These are phyloP conservation scores for Taphrina confusa DNA, from an alignment of 1,139 yeast genomes.

Conservation along the genomic window DNA sequence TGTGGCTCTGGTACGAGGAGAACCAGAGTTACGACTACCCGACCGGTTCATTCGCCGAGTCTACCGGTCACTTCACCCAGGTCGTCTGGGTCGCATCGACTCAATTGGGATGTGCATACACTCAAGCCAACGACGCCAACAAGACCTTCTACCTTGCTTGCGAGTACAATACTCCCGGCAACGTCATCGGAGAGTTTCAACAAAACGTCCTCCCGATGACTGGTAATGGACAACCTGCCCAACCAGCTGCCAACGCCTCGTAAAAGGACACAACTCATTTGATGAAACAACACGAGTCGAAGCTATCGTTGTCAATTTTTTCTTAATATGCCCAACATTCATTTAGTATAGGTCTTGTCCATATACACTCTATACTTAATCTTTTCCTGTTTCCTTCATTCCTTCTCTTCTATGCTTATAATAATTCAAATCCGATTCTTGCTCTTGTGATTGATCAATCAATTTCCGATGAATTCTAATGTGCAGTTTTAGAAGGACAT, in stretches of 20 bases:
- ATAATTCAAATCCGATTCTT: too few species aligned
- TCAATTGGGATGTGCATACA: conserved; percentile 72
- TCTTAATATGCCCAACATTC: too few species aligned
- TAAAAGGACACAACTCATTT: background rate
- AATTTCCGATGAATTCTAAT: too few species aligned
- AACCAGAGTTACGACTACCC: conserved; percentile 59
- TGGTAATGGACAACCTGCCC: conserved; percentile 5
- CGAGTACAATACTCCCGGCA: conserved; percentile 50
- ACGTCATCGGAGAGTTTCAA: conserved; percentile 50
- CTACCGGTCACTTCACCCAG: conserved; percentile 79
- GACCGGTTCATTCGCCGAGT: conserved; percentile 52
- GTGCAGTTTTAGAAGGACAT: too few species aligned
- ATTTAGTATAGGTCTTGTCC: too few species aligned
- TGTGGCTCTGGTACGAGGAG: conserved; percentile 76
- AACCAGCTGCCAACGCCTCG: conserved; percentile 26
- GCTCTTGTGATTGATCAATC: too few species aligned
- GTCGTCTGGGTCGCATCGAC: conserved; percentile 75
- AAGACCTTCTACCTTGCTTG: conserved; percentile 46
- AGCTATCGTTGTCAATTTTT: too few species aligned
- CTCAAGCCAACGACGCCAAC: conserved; percentile 47
- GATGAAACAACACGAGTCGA: too few species aligned
- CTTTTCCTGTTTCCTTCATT: too few species aligned
- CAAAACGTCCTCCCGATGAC: conserved; percentile 52
- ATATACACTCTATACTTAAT: too few species aligned
- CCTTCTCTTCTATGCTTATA: too few species aligned